Base-by-base conservation (phyloP, 257 asterid species). In the Pogostemon cablin region DNA sequence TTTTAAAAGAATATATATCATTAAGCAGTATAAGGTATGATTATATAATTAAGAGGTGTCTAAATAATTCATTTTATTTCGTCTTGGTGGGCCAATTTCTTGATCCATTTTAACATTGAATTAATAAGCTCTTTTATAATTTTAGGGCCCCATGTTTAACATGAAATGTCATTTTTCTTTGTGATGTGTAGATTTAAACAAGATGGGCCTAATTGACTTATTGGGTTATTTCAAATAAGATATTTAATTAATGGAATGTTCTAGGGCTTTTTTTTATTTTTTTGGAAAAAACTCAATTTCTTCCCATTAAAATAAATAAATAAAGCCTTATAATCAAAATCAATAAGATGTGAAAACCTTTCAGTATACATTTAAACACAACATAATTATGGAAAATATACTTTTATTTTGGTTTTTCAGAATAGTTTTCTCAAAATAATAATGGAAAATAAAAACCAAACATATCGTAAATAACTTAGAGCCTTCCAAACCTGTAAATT, bases 1-100 rank as follows among this genome's bases (percentile, higher is more conserved):
- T 9, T 35, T 8, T 0, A 57, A 17, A 3, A 62, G 20, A 17
- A 61, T 5, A 25, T 25, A 25, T 25, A 25, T 25, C 32, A 25
- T 64, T 12, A 52, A 32, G 2, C 4, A 61, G 6, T 40, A 15
- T 40, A 67, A 50, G 25, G 52, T 15, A 12, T 4, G 40, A 2
- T 11, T n/a, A 48, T 35, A 10, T 65, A 65, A 1, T 60, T 25
- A 25, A 25, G 25, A 25, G 32, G 32, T 25, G 32, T 25, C 32
- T 25, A 25, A 25, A 25, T 25, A 25, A 25, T 25, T 25, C 37
- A 73, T 15, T 46, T 48, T 44, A n/a, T 55, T 66, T 35, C 53
- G 56, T 50, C 65, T 41, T 49, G 43, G 78, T 77, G 72, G 72
- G 78, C 64, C 81, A 54, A 54, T 39, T 48, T 54, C 7, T 39